Base-by-base conservation (phyloP, 108 stramenopile species). In the Nitzschia sp. region DNA sequence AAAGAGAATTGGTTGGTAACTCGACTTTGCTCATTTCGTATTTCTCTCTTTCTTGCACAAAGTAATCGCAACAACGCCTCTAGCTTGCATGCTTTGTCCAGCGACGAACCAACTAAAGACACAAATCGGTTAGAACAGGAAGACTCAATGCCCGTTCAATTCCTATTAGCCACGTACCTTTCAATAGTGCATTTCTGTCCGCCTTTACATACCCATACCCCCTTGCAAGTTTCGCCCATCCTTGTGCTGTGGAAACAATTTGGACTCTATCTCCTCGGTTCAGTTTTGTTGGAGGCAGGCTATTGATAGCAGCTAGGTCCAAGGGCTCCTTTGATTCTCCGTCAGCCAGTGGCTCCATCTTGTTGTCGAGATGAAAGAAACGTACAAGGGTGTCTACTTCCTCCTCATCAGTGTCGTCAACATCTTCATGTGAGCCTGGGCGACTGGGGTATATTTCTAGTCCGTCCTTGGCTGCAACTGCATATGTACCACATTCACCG, bases 221-320 rank as follows among this genome's bases (percentile, higher is more conserved):
- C 63, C 89, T 67, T 7, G 89, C 86, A 51, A 90, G 66, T 51
- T 90, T 90, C 8, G 86, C 89, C 89, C 89, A 90, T 51, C 86
- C 86, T 22, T 67, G 68, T 53, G 86, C 83, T 53, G 83, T 80
- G 19, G 83, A 75, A 38, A 90, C 89, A 56, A 90, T 81, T 65
- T 90, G 89, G 7, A 90, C 86, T 40, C 89, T 75, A 75, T 90
- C 89, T 10, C 89, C 89, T 53, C 79, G 86, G 40, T 72, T 81
- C 38, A 90, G 67, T 46, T 51, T 66, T 63, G 72, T 48, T 6
- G 65, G 59, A 8, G 65, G 15, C 5, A n/a, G 10, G 22, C 59
- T 58, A 24, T 61, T 22, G 15, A 51, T 57, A 42, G 56, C 51
- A n/a, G 48, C 65, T 10, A 8, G 54, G 10, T 53, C 40, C 25